Evolutionary conservation across 2,329 filamentous ascomycete species (phyloP).

Genomic region (Colletotrichum orbiculare): DNA sequence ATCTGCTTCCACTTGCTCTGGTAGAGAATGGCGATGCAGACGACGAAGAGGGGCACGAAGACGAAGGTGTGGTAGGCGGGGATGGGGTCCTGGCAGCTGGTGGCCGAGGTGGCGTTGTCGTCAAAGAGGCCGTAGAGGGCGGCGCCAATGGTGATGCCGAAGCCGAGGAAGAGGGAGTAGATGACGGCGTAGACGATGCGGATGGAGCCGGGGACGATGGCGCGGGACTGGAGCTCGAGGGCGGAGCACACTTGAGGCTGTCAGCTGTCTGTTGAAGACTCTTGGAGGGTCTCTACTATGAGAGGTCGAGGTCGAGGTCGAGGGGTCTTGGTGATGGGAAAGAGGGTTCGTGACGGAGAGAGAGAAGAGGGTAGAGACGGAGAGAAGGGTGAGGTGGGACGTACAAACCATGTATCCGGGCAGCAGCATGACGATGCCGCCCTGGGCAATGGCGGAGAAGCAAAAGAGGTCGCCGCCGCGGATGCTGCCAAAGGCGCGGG

Average conservation of each 20-base stretch:
- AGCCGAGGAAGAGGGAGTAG: slow-evolving; percentile 78
- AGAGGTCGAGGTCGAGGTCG: background rate
- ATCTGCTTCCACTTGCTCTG: slow-evolving; percentile 85
- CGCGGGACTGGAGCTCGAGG: slow-evolving; percentile 76
- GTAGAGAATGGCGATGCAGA: slow-evolving; percentile 81
- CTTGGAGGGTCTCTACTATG: slow-evolving; percentile 7
- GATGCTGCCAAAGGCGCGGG: slow-evolving; percentile 72
- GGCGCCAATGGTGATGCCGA: slow-evolving; percentile 76
- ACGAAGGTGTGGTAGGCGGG: slow-evolving; percentile 65
- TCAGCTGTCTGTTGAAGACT: slow-evolving; percentile 41
- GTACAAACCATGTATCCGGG: slow-evolving; percentile 71
- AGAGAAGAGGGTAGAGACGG: background rate
- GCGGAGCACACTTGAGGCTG: slow-evolving; percentile 55
- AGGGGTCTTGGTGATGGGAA: too few species aligned
- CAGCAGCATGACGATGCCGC: slow-evolving; percentile 73
- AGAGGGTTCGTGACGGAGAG: background rate
- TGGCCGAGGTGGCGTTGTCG: slow-evolving; percentile 57
- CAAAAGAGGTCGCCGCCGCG: slow-evolving; percentile 64
- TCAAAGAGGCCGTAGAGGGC: slow-evolving; percentile 73
- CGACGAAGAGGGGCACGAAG: slow-evolving; percentile 79
- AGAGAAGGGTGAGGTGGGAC: slow-evolving; percentile 34
- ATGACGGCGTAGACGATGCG: slow-evolving; percentile 81
- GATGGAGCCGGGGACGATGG: slow-evolving; percentile 76
- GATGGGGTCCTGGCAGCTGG: slow-evolving; percentile 57
- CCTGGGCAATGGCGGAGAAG: slow-evolving; percentile 73